A percentile compares a stretch with the other conserved stretches of the same genome.
Conservation (phyloP, 2,329 filamentous ascomycete species). For the Ophiostoma fasciatum region DNA sequence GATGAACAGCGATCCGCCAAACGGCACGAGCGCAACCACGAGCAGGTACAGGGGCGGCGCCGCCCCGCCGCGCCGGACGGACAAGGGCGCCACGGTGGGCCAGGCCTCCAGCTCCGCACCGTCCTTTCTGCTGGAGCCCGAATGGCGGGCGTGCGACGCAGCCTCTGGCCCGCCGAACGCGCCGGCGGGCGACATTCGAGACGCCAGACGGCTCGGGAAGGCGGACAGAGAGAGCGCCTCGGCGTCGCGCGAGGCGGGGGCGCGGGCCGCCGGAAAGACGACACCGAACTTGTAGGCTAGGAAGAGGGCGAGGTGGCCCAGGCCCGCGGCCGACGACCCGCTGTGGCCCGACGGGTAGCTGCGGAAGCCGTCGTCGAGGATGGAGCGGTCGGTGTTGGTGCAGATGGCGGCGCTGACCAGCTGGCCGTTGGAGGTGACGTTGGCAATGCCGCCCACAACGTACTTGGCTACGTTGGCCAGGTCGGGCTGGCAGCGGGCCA, state of each 20-base stretch:
- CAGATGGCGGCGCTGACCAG: constrained; percentile 70
- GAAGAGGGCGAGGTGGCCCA: constrained; percentile 78
- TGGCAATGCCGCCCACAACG: constrained; percentile 46
- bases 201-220: constrained; percentile 49
- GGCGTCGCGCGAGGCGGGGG: constrained; percentile 29
- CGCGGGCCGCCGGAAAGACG: constrained; percentile 53
- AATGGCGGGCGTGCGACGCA: too few relatives aligned
- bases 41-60: constrained; percentile 73
- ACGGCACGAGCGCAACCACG: constrained; percentile 52
- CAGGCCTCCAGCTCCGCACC: too few relatives aligned
- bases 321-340: constrained; percentile 60
- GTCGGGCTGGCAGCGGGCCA: constrained; percentile 63
- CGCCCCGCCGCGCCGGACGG: constrained; percentile 63
- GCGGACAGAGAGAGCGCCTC: constrained; percentile 49
- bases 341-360: constrained; percentile 71
- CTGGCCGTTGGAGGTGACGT: constrained; percentile 39
- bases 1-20: constrained; percentile 65
- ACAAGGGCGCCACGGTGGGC: too few relatives aligned
- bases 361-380: constrained; percentile 68
- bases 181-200: too few relatives aligned
- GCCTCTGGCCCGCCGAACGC: too few relatives aligned
- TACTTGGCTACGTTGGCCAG: constrained; percentile 43
- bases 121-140: not conserved
- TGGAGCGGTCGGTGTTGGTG: constrained; percentile 41
- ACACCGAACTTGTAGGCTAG: constrained; percentile 71